Base-by-base conservation (phyloP, 768 basidiomycete species). In the Rhodotorula paludigena region DNA sequence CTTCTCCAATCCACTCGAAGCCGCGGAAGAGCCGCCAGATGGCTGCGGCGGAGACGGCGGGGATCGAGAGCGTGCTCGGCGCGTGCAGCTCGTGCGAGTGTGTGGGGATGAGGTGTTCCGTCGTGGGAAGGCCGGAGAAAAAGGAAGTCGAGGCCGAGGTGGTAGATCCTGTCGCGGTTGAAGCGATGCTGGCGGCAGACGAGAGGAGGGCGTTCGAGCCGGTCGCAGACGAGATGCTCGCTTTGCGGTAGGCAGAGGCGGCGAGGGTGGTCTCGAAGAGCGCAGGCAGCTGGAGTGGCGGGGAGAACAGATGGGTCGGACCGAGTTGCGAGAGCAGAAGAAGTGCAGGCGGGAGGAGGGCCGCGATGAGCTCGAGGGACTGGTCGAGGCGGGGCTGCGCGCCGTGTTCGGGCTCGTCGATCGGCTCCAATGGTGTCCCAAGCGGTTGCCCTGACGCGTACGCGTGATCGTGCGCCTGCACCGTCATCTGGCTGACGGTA, bases 31-130 rank as follows among this genome's bases (percentile, higher is more conserved):
- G 45, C 2, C 75, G 72, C 75, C 75, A 76, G 23, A 76, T 42
- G 2, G 72, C 71, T n/a, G 66, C 73, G 16, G 74, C 65, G 25
- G 68, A 72, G 42, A 71, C 71, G 18, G 75, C 68, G 2, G 75
- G 75, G 6, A 76, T 57, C 15, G 63, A 67, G 28, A 76, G 68
- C 8, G 75, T 65, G 30, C 69, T 73, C 10, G 75, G 70, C 0
- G 75, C 73, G 41, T 74, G 68, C 10, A 74, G 68, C 64, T 76
- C 75, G 62, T 73, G 71, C 23, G 68, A 66, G 47, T 68, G 56
- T 9, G 71, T 23, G 18, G 66, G 56, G 28, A 60, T 21, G 51
- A 68, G 51, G 45, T 60, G 56, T 39, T 57, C 55, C 38, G 41
- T 25, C 2, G 57, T 35, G 5, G 57, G 66, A 10, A 72, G 59